phyloP scores from a whole-genome alignment of 352 stramenopile genomes.

The Phytophthora sp. region DNA sequence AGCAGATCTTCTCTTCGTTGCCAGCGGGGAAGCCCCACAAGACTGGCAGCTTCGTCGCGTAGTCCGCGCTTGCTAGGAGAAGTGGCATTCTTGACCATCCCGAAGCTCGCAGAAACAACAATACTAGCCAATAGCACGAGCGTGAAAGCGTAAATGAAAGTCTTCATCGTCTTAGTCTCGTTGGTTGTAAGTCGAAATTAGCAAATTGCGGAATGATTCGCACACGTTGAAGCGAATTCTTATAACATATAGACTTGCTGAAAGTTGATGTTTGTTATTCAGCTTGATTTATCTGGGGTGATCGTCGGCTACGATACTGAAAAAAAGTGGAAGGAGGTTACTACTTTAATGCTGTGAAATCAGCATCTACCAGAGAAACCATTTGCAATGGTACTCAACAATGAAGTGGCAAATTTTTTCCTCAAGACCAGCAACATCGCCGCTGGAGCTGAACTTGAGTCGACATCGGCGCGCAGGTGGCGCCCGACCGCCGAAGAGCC shows the following conservation, averaged over 20 bases:
- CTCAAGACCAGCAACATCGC: constrained; percentile 1
- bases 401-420: no score
- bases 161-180: constrained; percentile 12
- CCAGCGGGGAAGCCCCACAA: constrained; percentile 4
- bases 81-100: not conserved
- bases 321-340: no score
- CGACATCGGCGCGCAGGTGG: constrained; percentile 3
- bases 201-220: constrained; percentile 1
- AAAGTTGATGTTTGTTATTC: constrained; percentile 3
- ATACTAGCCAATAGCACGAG: not conserved
- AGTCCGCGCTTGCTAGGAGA: constrained; percentile 5
- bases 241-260: not conserved
- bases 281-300: constrained; percentile 6
- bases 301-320: constrained; percentile 1
- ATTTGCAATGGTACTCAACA: no score
- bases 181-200: not conserved
- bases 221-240: no score
- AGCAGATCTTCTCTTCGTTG: constrained; percentile 25
- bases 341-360: no score
- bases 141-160: not conserved
- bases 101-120: not conserved
- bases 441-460: constrained; percentile 10
- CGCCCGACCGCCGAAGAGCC: not conserved
- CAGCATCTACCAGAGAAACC: no score
- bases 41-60: constrained; percentile 9